A percentile compares a stretch with the other conserved stretches of the same genome.
phyloP scores from a whole-genome alignment of 2,329 filamentous ascomycete genomes.

The Fusarium liriodendri region DNA sequence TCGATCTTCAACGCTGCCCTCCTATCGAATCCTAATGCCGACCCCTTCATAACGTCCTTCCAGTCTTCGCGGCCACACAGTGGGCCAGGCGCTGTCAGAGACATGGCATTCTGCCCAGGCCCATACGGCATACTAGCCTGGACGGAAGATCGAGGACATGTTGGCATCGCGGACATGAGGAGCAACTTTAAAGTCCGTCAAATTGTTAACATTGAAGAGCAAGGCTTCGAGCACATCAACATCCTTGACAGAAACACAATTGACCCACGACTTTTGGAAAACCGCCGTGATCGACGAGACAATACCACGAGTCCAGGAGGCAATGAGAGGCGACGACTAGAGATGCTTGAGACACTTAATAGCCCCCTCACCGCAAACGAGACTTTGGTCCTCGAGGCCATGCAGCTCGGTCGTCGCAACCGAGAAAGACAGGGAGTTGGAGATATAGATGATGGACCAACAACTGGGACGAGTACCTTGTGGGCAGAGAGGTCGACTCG shows the following conservation, averaged over 20 bases:
- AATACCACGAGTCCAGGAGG: conserved; percentile 14
- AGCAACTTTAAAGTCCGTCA: conserved; percentile 75
- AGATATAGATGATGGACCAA: conserved; percentile 27
- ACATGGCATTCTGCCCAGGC: conserved; percentile 91
- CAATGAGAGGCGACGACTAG: conserved; percentile 41
- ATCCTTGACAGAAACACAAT: conserved; percentile 67
- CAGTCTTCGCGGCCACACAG: conserved; percentile 78
- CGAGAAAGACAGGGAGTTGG: conserved; percentile 54
- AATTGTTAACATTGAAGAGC: conserved; percentile 72
- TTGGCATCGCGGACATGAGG: conserved; percentile 80
- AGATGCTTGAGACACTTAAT: conserved; percentile 58
- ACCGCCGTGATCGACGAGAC: conserved; percentile 55
- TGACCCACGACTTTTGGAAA: conserved; percentile 64
- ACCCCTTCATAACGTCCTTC: conserved; percentile 80
- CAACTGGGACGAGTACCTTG: conserved; percentile 12
- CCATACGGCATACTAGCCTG: conserved; percentile 93
- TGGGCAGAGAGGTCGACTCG: conserved; percentile 31
- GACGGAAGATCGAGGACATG: conserved; percentile 86
- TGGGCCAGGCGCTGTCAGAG: conserved; percentile 83
- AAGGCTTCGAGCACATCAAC: conserved; percentile 66
- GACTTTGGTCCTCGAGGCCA: conserved; percentile 66
- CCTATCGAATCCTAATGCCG: conserved; percentile 57
- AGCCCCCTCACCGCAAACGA: conserved; percentile 65
- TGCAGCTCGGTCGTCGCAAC: conserved; percentile 64
- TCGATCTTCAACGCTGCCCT: conserved; percentile 74